Conservation (phyloP, 2,329 filamentous ascomycete species). For the Diplocarpon rosae region DNA sequence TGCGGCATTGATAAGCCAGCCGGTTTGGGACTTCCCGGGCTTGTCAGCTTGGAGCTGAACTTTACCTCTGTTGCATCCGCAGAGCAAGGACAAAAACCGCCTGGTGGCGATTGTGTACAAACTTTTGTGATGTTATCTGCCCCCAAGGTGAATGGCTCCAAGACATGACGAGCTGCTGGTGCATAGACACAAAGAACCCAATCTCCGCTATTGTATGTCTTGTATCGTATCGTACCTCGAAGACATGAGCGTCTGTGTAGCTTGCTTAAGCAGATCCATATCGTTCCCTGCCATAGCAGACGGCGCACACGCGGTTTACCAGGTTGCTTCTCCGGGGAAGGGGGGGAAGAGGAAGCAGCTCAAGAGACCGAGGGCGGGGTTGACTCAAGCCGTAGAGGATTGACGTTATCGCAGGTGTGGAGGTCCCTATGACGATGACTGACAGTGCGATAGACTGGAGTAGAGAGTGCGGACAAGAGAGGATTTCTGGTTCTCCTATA, state of each 20-base stretch:
- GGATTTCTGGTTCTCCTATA: too few species aligned
- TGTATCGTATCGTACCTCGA: constrained; percentile 23
- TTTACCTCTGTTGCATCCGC: neutral
- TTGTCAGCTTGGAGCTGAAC: neutral
- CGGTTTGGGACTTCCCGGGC: neutral
- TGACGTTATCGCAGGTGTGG: too few species aligned
- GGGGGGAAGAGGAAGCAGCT: neutral
- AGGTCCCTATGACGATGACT: too few species aligned
- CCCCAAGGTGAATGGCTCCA: neutral
- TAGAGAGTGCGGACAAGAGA: too few species aligned
- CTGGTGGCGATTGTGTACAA: neutral
- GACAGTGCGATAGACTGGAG: too few species aligned
- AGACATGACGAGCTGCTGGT: too few species aligned
- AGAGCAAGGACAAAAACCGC: neutral
- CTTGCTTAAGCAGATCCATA: constrained; percentile 27
- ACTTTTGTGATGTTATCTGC: neutral
- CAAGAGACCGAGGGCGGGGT: too few species aligned
- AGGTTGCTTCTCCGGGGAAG: constrained; percentile 2
- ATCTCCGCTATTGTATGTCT: neutral
- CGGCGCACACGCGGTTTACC: constrained; percentile 1
- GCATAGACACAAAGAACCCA: neutral
- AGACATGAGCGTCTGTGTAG: constrained; percentile 27
- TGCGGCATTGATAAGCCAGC: neutral
- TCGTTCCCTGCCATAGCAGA: constrained; percentile 24
- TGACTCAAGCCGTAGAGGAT: too few species aligned